Percentiles rank a stretch among this genome's conserved stretches.
Conservation (phyloP, 2,329 filamentous ascomycete genomes). For the Claviceps fusiformis region DNA sequence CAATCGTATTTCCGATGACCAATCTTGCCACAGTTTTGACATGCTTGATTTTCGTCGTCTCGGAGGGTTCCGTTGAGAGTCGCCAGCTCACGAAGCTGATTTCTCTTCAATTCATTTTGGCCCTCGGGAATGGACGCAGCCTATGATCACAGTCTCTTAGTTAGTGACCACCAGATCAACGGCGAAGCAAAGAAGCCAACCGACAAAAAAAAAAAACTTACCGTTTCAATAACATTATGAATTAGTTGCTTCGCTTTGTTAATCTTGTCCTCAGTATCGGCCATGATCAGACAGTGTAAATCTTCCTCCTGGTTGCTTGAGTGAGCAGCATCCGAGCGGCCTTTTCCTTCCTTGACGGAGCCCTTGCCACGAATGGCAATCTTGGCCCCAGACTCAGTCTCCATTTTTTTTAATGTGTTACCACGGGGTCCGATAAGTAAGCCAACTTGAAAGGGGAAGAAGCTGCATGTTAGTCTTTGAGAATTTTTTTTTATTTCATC, state of each 20-base stretch:
- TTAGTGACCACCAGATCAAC: background rate
- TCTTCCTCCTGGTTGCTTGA: conserved; percentile 99
- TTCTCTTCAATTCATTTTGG: conserved; percentile 97
- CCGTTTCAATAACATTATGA: conserved; percentile 97
- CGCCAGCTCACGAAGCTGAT: conserved; percentile 93
- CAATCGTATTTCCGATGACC: conserved; percentile 98
- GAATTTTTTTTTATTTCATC: conserved; percentile 8
- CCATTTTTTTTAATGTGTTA: conserved; percentile 99
- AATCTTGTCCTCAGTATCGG: conserved; percentile 97
- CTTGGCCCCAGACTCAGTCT: conserved; percentile 90
- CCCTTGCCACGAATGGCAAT: conserved; percentile 99
- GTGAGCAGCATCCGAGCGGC: conserved; percentile 95
- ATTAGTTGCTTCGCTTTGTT: conserved; percentile 98
- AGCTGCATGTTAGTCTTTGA: conserved; percentile 83
- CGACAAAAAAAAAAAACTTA: conserved; percentile 30
- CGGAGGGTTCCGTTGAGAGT: conserved; percentile 97
- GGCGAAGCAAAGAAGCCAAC: background rate
- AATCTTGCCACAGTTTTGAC: conserved; percentile 98
- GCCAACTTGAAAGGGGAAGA: conserved; percentile 81
- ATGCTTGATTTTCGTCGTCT: conserved; percentile 98
- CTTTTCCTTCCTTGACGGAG: conserved; percentile 99
- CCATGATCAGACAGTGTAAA: conserved; percentile 98
- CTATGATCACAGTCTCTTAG: conserved; percentile 32
- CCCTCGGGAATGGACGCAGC: conserved; percentile 97
- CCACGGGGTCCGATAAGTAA: conserved; percentile 99